phyloP scores from a whole-genome alignment of 106 monocot species.

The Allium cepa region DNA sequence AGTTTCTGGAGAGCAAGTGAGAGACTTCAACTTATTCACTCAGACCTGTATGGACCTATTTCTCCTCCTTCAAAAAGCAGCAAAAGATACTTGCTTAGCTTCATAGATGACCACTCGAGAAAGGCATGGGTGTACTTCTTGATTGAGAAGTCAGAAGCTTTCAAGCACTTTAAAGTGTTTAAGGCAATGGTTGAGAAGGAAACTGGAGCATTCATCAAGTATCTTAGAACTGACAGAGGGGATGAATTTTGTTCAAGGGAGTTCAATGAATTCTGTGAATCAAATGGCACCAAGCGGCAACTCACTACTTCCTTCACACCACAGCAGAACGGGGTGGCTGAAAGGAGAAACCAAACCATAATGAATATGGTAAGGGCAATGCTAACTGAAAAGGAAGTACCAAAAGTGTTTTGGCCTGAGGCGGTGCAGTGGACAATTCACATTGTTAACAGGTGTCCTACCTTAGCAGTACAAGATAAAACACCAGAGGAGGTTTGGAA shows the following conservation, averaged over 20 bases:
- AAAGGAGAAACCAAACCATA: too few species aligned
- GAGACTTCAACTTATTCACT: neutral
- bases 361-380: too few species aligned
- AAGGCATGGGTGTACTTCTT: neutral
- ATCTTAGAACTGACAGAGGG: neutral
- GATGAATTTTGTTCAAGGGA: neutral
- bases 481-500: too few species aligned
- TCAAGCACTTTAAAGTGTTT: neutral
- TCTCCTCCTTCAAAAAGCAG: neutral
- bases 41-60: neutral
- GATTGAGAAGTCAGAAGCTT: neutral
- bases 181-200: neutral
- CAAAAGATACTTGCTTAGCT: neutral
- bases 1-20: neutral
- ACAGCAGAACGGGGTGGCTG: neutral
- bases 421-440: too few species aligned
- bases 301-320: neutral
- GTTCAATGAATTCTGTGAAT: neutral
- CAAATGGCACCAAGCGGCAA: neutral
- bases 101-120: neutral
- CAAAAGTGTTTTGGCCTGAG: too few species aligned
- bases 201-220: neutral
- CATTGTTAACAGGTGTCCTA: too few species aligned
- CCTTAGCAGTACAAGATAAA: too few species aligned
- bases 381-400: too few species aligned